A percentile compares a stretch with the other conserved stretches of the same genome.
Evolutionary conservation across 2,329 filamentous ascomycete genomes (phyloP).

Genomic region (Diaporthe vaccinii): DNA sequence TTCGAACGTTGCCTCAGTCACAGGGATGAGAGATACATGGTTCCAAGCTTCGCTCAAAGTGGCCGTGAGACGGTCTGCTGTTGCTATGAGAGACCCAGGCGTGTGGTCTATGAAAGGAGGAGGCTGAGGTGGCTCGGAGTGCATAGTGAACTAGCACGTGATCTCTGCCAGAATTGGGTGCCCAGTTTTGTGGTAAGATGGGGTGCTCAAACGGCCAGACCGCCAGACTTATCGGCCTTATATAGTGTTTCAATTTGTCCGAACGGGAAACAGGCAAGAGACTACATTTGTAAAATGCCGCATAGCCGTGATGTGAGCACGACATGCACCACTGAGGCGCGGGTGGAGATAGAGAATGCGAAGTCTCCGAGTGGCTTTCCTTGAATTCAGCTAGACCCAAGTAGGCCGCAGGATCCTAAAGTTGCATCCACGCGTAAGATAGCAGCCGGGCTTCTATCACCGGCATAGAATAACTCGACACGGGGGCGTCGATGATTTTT

Average conservation of each 20-base stretch:
- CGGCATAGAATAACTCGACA: neutral
- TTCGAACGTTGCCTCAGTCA: neutral
- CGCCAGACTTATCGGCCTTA: neutral
- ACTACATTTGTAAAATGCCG: neutral
- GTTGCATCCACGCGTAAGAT: neutral
- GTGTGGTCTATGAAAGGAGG: neutral
- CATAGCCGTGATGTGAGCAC: neutral
- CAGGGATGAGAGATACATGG: neutral
- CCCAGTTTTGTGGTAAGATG: too few species aligned
- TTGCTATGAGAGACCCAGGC: neutral
- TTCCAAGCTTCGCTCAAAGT: neutral
- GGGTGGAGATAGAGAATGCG: neutral
- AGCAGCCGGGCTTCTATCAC: neutral
- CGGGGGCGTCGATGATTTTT: neutral
- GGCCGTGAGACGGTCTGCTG: neutral
- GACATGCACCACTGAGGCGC: neutral
- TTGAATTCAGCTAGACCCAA: neutral
- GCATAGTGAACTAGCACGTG: neutral
- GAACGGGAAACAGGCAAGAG: neutral
- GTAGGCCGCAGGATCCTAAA: neutral
- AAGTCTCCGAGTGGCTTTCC: neutral
- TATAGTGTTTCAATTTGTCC: neutral
- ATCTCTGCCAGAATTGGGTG: neutral
- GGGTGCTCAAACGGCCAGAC: rapidly evolving
- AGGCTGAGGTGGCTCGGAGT: neutral